phyloP scores from a whole-genome alignment of 2,329 filamentous ascomycete genomes.

The Alternaria incomplexa region DNA sequence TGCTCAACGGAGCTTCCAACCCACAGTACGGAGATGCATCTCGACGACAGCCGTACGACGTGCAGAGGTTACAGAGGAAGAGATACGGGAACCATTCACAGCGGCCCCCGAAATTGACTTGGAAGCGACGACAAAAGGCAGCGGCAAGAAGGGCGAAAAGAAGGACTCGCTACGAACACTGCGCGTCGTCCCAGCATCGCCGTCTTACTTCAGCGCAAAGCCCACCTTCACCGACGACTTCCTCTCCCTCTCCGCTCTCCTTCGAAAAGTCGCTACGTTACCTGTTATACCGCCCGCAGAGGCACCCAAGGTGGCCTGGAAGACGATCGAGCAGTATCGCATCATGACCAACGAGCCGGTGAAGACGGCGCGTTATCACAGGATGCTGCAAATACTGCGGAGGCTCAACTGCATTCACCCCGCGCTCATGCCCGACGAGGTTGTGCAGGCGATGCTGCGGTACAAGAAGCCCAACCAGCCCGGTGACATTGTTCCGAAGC shows the following conservation, averaged over 20 bases:
- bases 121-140: slow-evolving; percentile 5
- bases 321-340: slow-evolving; percentile 77
- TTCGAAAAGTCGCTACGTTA: slow-evolving; percentile 74
- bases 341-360: slow-evolving; percentile 55
- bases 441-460: slow-evolving; percentile 66
- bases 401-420: slow-evolving; percentile 86
- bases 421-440: slow-evolving; percentile 72
- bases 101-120: slow-evolving; percentile 56
- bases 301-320: slow-evolving; percentile 79
- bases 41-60: slow-evolving; percentile 37
- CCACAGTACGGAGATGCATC: slow-evolving; percentile 37
- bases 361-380: slow-evolving; percentile 73
- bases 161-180: slow-evolving; percentile 48
- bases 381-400: slow-evolving; percentile 76
- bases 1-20: slow-evolving; percentile 24
- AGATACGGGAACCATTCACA: slow-evolving; percentile 39
- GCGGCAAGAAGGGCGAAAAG: slow-evolving; percentile 18
- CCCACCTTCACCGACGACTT: slow-evolving; percentile 86
- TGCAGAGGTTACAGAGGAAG: slow-evolving; percentile 32
- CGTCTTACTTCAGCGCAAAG: slow-evolving; percentile 92
- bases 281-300: slow-evolving; percentile 71
- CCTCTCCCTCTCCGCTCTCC: slow-evolving; percentile 73
- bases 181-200: slow-evolving; percentile 80
- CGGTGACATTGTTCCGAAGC: slow-evolving; percentile 67
- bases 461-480: slow-evolving; percentile 81